phyloP scores from a whole-genome alignment of 768 basidiomycete species.

The Boletus sp. region DNA sequence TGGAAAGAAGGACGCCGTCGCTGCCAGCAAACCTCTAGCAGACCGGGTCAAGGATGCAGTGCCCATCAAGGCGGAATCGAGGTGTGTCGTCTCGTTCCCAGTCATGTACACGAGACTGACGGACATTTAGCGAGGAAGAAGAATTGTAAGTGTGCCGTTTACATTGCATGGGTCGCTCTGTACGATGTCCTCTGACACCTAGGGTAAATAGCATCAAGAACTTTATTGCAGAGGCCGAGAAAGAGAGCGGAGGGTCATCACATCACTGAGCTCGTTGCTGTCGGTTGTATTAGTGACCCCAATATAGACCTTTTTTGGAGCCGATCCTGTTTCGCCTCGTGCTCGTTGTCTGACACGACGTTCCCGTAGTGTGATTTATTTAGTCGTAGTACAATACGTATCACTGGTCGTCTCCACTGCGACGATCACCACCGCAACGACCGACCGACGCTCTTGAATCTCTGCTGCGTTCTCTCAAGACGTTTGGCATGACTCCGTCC shows the following conservation, averaged over 20 bases:
- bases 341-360: conserved; percentile 5
- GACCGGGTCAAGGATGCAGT: conserved; percentile 64
- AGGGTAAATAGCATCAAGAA: conserved; percentile 71
- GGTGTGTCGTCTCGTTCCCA: conserved; percentile 43
- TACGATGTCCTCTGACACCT: conserved; percentile 38
- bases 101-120: conserved; percentile 5
- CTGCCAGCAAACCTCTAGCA: conserved; percentile 41
- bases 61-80: conserved; percentile 63
- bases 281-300: not conserved
- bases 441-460: not conserved
- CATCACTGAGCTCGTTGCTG: conserved; percentile 26
- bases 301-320: not conserved
- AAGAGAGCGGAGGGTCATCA: conserved; percentile 51
- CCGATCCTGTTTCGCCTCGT: not conserved
- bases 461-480: not conserved
- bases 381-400: not conserved
- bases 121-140: conserved; percentile 67
- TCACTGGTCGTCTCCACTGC: not conserved
- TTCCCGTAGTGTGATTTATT: not conserved
- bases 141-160: conserved; percentile 61
- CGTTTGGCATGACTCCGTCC: not conserved
- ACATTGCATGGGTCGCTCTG: conserved; percentile 14
- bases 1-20: conserved; percentile 47
- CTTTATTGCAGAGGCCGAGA: conserved; percentile 82
- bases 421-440: conserved; percentile 3